Base-by-base conservation (phyloP, 2,329 filamentous ascomycete genomes). In the Diplocarpon mali region DNA sequence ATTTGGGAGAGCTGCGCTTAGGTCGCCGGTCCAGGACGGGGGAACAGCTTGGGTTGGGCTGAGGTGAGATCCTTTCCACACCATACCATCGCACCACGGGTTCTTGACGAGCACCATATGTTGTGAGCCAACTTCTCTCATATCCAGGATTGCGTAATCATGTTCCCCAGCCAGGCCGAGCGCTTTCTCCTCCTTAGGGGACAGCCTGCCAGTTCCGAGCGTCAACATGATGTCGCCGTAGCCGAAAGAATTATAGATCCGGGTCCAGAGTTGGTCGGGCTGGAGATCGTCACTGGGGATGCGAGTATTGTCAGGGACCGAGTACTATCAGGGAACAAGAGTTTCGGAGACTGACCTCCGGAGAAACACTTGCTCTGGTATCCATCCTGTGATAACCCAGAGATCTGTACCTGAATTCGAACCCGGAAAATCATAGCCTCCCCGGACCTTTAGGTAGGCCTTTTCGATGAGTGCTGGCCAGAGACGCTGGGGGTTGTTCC, bases 391-490 rank as follows among this genome's bases (percentile, higher is more conserved):
- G 44, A 98, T 66, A 1, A 93, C 83, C 78, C 86, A 94, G 3
- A 98, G 67, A 64, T 98, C 92, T 2, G 90, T 96, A 10, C 87
- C 89, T 1, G 90, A 96, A 62, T 96, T 96, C 59, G 92, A 96
- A 7, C 92, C 92, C 0, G 92, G 90, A 53, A 98, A 98, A 59
- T 98, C 89, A 62, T 98, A 98, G 29, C 92, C 92, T 24, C 92
- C 92, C 45, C 90, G 78, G 10, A 96, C 78, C 67, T 96, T 98
- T 1, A 98, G 69, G 56, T 98, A 98, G 0, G 92, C 92, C 61
- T 98, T 98, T 62, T 98, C 92, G 13, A 96, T 69, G 4, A 98
- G 70, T 2, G 90, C 88, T 5, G 92, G 92, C 88, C 90, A 96
- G 12, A 96, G 66, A 12, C 93, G 69, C n/a, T 68, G 71, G 3